phyloP scores from a whole-genome alignment of 257 asterid genomes.

The Primulina tabacum region DNA sequence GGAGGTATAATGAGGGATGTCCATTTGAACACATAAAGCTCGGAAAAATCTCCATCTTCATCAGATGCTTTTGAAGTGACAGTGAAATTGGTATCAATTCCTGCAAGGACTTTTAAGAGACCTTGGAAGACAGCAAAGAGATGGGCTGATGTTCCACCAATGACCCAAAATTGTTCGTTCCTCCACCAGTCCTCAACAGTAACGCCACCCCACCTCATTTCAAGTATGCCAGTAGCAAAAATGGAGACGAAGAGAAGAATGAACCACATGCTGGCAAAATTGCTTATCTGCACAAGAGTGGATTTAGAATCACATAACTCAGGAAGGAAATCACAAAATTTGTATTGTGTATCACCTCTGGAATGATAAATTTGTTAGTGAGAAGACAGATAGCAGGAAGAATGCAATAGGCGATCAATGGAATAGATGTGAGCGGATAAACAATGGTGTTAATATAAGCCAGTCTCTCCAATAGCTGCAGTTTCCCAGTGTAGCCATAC shows the following conservation, averaged over 20 bases:
- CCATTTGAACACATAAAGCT: conserved; percentile 52
- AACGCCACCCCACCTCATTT: conserved; percentile 50
- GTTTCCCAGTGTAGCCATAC: conserved; percentile 51
- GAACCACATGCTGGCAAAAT: conserved; percentile 50
- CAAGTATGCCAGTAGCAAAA: conserved; percentile 48
- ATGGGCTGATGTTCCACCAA: conserved; percentile 50
- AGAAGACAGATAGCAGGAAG: conserved; percentile 59
- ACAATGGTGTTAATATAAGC: conserved; percentile 59
- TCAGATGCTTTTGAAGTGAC: conserved; percentile 49
- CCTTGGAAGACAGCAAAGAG: conserved; percentile 54
- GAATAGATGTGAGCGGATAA: conserved; percentile 55
- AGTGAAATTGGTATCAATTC: conserved; percentile 46
- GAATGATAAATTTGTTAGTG: conserved; percentile 54
- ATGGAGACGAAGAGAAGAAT: conserved; percentile 46
- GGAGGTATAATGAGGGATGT: conserved; percentile 48
- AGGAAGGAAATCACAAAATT: background rate
- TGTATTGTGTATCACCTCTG: conserved; percentile 34
- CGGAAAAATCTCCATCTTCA: conserved; percentile 44
- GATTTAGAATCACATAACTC: background rate
- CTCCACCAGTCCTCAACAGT: conserved; percentile 52
- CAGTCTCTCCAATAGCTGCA: conserved; percentile 49
- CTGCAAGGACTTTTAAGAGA: conserved; percentile 46
- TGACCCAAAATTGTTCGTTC: conserved; percentile 51
- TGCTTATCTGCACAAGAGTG: conserved; percentile 37
- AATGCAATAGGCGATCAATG: conserved; percentile 48